phyloP scores from a whole-genome alignment of 2,329 filamentous ascomycete genomes.

The Tympanopsis confertula region DNA sequence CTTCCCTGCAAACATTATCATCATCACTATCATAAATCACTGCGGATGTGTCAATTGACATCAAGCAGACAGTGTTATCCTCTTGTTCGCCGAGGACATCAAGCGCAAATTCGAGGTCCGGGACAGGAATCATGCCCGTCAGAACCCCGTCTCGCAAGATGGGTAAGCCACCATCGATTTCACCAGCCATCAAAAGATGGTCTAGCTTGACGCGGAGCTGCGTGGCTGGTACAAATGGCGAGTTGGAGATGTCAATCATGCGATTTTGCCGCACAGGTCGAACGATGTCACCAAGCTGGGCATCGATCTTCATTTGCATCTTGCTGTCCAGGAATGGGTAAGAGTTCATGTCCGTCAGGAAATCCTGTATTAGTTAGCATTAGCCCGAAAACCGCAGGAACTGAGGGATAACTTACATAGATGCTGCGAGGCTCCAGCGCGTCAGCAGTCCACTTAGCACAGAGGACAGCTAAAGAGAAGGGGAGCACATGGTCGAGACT shows the following conservation, averaged over 20 bases:
- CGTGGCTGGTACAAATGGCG: conserved; percentile 43
- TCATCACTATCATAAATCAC: conserved; percentile 27
- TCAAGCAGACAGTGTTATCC: conserved; percentile 42
- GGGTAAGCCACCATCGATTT: conserved; percentile 56
- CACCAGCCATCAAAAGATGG: conserved; percentile 47
- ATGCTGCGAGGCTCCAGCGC: conserved; percentile 37
- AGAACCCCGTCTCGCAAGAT: conserved; percentile 47
- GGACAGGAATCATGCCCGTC: conserved; percentile 53
- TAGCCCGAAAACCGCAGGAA: too few species aligned
- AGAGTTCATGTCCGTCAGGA: conserved; percentile 59
- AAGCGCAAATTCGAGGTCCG: conserved; percentile 56
- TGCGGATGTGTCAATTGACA: conserved; percentile 31
- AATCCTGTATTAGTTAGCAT: conserved; percentile 27
- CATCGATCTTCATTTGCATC: conserved; percentile 49
- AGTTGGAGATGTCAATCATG: conserved; percentile 51
- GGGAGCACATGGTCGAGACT: conserved; percentile 44
- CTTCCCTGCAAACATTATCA: conserved; percentile 28
- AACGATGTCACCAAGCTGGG: conserved; percentile 52
- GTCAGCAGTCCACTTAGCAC: conserved; percentile 47
- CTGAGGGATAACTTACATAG: conserved; percentile 28
- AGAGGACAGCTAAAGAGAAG: conserved; percentile 46
- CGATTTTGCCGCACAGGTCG: conserved; percentile 39
- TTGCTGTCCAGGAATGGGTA: conserved; percentile 62
- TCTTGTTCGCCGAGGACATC: conserved; percentile 50
- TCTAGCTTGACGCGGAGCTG: conserved; percentile 49